Base-by-base conservation (phyloP, 2,329 filamentous ascomycete species). In the Fragosphaeria purpurea region DNA sequence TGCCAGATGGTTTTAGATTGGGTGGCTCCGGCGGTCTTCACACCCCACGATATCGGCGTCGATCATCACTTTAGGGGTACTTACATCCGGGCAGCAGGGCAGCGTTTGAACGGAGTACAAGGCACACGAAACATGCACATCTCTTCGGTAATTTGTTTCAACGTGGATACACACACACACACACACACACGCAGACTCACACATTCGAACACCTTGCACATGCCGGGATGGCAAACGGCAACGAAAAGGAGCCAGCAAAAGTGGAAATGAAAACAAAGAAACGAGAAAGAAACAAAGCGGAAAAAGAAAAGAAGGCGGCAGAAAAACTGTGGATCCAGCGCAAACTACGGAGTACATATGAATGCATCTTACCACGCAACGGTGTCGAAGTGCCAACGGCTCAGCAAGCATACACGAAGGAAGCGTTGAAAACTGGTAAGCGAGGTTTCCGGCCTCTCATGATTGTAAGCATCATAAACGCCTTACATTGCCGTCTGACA, bases 1-100 rank as follows among this genome's bases (percentile, higher is more conserved):
- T 57, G 56, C 57, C 56, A 59, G 59, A 57, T 56, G 55, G 53
- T 50, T 40, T 56, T 54, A 62, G 58, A 63, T 62, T 64, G 61
- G 61, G 56, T 59, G 54, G 50, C 50, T 52, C 41, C 52, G 53
- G 49, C 51, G 33, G 30, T 44, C 12, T 58, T 59, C 58, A 58
- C 61, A 62, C 62, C 60, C 62, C 63, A 65, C 61, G 63, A 63
- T 62, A 57, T 51, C 56, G 60, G 57, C 60, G 63, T 61, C 62
- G 61, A 63, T 66, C 63, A 56, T 57, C 53, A 58, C 55, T 53
- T 50, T 39, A 49, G 33, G 46, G 51, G 50, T 49, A 53, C 51
- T 50, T 52, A 54, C 54, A 50, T 43, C 47, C 47, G 22, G 22
- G 41, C 33, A 40, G 13, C 45, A 39, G 41, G 35, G 1, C 22